Evolutionary conservation across 2,329 filamentous ascomycete genomes (phyloP).

Genomic region (Arthrobotrys pseudoclavata): DNA sequence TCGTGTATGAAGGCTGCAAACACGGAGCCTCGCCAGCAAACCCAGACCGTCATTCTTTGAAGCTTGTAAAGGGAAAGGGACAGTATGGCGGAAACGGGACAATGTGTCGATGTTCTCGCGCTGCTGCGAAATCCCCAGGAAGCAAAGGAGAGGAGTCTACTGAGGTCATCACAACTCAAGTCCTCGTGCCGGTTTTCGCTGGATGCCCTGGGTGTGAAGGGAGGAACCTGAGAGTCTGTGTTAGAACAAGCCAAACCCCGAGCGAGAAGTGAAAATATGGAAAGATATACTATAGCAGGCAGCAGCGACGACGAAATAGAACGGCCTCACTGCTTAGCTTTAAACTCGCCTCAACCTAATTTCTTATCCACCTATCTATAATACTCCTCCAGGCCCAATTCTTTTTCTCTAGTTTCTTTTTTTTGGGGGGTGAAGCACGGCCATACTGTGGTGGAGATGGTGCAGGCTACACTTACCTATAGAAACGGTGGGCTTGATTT

Average conservation of each 20-base stretch:
- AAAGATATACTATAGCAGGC: not conserved
- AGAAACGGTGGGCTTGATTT: no score
- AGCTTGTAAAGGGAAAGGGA: conserved; percentile 7
- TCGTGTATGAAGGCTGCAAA: conserved; percentile 18
- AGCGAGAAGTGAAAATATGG: not conserved
- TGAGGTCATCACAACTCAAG: not conserved
- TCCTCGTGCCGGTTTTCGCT: conserved; percentile 23
- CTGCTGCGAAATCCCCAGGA: not conserved
- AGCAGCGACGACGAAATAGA: no score
- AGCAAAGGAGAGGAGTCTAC: not conserved
- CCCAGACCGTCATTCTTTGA: conserved; percentile 6
- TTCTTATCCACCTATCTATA: no score
- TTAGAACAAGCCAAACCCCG: not conserved
- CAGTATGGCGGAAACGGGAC: not conserved
- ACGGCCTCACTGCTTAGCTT: no score
- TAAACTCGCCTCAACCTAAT: no score
- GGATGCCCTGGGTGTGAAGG: conserved; percentile 32
- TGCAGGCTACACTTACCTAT: no score
- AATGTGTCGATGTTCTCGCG: not conserved
- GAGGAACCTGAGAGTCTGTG: not conserved
- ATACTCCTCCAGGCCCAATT: no score
- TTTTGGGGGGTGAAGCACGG: no score
- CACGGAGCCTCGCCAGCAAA: not conserved
- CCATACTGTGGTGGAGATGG: no score
- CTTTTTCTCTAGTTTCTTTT: no score